Evolutionary conservation across 2,329 filamentous ascomycete genomes (phyloP).

Genomic region (Neocucurbitaria cava): DNA sequence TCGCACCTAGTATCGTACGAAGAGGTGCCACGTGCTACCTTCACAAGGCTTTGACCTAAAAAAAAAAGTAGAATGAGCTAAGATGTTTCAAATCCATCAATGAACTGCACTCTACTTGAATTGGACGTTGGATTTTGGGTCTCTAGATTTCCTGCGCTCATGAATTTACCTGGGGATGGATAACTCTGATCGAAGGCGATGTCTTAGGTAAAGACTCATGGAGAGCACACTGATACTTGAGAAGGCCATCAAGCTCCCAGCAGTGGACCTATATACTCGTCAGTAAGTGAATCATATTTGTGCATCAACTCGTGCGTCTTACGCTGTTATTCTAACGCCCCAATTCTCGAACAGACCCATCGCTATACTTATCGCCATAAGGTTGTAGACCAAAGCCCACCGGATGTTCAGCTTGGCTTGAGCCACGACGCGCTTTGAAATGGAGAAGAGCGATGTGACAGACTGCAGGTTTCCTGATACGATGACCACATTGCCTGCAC

Average conservation of each 20-base stretch:
- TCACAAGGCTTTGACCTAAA: too few species aligned
- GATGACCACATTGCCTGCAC: conserved; percentile 9
- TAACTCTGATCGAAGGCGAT: not conserved
- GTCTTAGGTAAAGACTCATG: conserved; percentile 4
- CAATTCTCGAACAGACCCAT: conserved; percentile 1
- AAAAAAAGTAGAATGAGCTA: too few species aligned
- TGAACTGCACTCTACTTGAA: too few species aligned
- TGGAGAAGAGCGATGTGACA: not conserved
- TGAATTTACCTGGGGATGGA: not conserved
- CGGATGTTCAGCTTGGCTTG: conserved; percentile 5
- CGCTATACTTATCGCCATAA: conserved; percentile 6
- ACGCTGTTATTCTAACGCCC: conserved; percentile 3
- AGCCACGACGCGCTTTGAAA: conserved; percentile 4
- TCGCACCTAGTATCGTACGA: too few species aligned
- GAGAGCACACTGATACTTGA: conserved; percentile 4
- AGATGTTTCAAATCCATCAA: too few species aligned
- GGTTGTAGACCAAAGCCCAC: conserved; percentile 9
- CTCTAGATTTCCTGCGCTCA: too few species aligned
- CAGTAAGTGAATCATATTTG: not conserved
- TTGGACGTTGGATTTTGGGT: too few species aligned
- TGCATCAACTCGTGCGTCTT: not conserved
- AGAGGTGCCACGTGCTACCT: too few species aligned
- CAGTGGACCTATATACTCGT: not conserved
- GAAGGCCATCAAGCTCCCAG: conserved; percentile 4
- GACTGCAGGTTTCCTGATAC: conserved; percentile 1